Conservation (phyloP, 768 basidiomycete genomes). For the Mycena polygramma region DNA sequence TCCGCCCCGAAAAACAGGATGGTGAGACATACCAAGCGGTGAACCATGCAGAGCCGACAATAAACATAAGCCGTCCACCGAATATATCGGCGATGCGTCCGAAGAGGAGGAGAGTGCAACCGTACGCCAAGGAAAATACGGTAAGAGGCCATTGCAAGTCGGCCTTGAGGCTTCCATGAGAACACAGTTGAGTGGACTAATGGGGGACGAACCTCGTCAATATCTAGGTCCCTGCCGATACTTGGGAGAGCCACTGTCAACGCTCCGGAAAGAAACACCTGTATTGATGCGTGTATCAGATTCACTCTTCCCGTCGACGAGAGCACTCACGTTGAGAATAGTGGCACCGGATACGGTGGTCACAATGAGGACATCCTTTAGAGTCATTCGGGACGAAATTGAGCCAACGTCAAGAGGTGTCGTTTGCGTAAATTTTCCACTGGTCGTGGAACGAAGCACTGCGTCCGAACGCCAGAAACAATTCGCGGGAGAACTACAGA, state of each 20-base stretch:
- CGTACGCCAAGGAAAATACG: constrained; percentile 40
- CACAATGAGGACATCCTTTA: neutral
- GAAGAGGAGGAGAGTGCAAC: constrained; percentile 38
- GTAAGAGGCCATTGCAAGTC: constrained; percentile 41
- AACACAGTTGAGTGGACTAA: too few relatives aligned
- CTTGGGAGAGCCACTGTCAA: constrained; percentile 41
- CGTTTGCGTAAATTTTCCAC: too few relatives aligned
- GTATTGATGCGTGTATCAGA: too few relatives aligned
- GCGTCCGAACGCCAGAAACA: too few relatives aligned
- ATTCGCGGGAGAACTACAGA: too few relatives aligned
- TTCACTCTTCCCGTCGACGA: too few relatives aligned
- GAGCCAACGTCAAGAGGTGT: too few relatives aligned
- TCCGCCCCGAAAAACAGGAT: too few relatives aligned
- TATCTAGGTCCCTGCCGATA: constrained; percentile 38
- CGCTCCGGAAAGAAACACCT: constrained; percentile 23
- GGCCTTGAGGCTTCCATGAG: neutral
- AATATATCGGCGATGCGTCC: constrained; percentile 41
- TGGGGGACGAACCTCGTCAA: constrained; percentile 24
- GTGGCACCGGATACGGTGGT: constrained; percentile 2
- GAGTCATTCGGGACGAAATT: too few relatives aligned
- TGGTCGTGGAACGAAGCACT: too few relatives aligned
- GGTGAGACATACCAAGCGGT: constrained; percentile 13
- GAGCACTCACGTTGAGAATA: neutral
- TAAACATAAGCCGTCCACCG: constrained; percentile 43
- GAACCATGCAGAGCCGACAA: constrained; percentile 46